A percentile compares a stretch with the other conserved stretches of the same genome.
phyloP scores from a whole-genome alignment of 2,329 filamentous ascomycete species.

The Pestalotiopsis sp. region DNA sequence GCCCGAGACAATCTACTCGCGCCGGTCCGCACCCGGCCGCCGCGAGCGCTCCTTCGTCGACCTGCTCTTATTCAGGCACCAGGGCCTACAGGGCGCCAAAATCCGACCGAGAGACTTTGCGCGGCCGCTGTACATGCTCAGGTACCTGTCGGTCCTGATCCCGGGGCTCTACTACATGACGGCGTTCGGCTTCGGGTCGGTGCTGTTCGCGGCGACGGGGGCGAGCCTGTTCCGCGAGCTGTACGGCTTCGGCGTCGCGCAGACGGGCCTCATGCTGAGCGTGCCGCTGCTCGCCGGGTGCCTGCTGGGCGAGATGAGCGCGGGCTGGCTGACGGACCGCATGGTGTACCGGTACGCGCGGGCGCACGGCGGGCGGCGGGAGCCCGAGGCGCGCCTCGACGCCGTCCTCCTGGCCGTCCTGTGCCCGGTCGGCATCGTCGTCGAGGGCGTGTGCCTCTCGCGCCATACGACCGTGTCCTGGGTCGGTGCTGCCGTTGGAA shows the following conservation, averaged over 20 bases:
- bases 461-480: constrained; percentile 29
- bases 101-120: constrained; percentile 19
- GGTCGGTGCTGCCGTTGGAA: constrained; percentile 37
- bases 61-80: background rate
- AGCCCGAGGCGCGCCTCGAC: constrained; percentile 35
- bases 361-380: constrained; percentile 24
- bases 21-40: constrained; percentile 7
- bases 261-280: constrained; percentile 27
- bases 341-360: constrained; percentile 30
- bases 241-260: constrained; percentile 25
- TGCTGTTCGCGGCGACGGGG: constrained; percentile 26
- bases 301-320: constrained; percentile 27
- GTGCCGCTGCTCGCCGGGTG: constrained; percentile 27
- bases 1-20: constrained; percentile 29
- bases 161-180: constrained; percentile 26
- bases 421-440: constrained; percentile 27
- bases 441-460: constrained; percentile 30
- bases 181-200: constrained; percentile 26
- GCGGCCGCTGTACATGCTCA: constrained; percentile 24
- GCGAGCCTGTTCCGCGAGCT: constrained; percentile 21
- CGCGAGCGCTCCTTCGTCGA: background rate
- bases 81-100: background rate
- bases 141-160: constrained; percentile 22
- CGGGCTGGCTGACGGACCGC: constrained; percentile 30
- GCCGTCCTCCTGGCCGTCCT: constrained; percentile 31